These are phyloP conservation scores for Neophaeococcomyces aloes DNA, from an alignment of 2,329 filamentous ascomycete genomes.

Conservation along the genomic window DNA sequence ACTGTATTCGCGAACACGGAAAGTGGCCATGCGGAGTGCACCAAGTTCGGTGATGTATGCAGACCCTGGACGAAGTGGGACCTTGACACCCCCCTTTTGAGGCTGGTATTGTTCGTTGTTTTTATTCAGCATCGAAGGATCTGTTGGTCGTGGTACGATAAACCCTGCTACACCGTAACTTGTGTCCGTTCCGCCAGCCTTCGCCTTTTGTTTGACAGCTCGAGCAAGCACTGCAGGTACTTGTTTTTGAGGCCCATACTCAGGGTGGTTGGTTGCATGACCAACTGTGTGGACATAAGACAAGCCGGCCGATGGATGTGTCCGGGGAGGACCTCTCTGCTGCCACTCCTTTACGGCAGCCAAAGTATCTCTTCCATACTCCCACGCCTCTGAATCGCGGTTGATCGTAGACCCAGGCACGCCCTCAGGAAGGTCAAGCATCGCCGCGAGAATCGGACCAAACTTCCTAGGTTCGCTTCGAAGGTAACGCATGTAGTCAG, in stretches of 20 bases:
- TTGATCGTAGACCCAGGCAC: conserved; percentile 25
- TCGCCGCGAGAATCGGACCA: conserved; percentile 42
- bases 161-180: conserved; percentile 20
- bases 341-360: conserved; percentile 32
- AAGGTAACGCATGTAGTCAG: conserved; percentile 35
- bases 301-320: conserved; percentile 55
- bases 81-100: conserved; percentile 15
- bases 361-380: conserved; percentile 19
- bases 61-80: conserved; percentile 12
- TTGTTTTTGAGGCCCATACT: conserved; percentile 47
- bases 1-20: neutral
- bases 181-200: conserved; percentile 10
- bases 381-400: conserved; percentile 12
- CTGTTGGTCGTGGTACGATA: conserved; percentile 10
- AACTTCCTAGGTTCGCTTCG: conserved; percentile 36
- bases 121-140: conserved; percentile 1
- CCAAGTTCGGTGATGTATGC: conserved; percentile 14
- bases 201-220: conserved; percentile 32
- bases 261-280: conserved; percentile 48
- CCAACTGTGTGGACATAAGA: conserved; percentile 49
- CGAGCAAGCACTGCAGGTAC: conserved; percentile 47
- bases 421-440: conserved; percentile 46
- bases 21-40: conserved; percentile 13
- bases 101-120: conserved; percentile 12
- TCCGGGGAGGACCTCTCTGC: conserved; percentile 44